Evolutionary conservation across 441 rosid genomes (phyloP).

Genomic region (Populus hybrid): DNA sequence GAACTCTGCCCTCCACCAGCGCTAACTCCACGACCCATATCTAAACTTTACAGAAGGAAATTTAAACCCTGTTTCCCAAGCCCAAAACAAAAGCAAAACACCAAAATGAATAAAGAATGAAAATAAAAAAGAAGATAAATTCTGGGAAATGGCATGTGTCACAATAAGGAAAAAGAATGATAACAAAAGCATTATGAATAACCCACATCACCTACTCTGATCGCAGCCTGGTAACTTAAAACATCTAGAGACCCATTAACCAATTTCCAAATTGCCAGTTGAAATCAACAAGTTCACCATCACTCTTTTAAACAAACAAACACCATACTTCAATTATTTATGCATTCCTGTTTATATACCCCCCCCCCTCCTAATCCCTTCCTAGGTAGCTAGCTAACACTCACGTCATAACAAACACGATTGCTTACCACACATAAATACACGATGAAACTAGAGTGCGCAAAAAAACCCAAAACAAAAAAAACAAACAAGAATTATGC

Average conservation of each 20-base stretch:
- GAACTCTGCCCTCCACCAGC: constrained; percentile 86
- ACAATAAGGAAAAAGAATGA: neutral
- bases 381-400: neutral
- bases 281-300: neutral
- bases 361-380: neutral
- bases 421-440: too few species aligned
- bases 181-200: too few species aligned
- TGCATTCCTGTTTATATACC: neutral
- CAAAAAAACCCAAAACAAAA: too few species aligned
- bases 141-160: neutral
- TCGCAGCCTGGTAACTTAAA: neutral
- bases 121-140: neutral
- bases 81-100: too few species aligned
- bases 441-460: too few species aligned
- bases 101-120: neutral
- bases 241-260: neutral
- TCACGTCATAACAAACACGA: neutral
- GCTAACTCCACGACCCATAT: constrained; percentile 78
- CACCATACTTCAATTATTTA: neutral
- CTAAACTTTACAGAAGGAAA: neutral
- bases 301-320: neutral
- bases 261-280: neutral
- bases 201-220: neutral
- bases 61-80: neutral
- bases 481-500: too few species aligned